Evolutionary conservation across 305 asterid species (phyloP), one percentile per base, ranked within the genome.

Genomic region (Solanum aculeatissimum): DNA sequence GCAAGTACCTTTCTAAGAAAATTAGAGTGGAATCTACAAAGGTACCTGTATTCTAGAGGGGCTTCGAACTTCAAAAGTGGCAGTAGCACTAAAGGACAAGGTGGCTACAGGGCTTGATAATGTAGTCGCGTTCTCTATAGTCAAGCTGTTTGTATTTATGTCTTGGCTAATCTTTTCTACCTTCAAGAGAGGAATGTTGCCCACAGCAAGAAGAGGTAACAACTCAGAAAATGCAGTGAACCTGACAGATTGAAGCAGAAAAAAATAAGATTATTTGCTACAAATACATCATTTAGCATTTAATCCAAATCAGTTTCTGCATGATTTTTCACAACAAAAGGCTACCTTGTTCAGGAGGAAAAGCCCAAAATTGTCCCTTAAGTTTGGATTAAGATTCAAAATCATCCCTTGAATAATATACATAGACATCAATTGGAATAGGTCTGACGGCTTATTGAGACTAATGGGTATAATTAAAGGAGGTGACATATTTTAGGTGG

Each of bases 211-310:
- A 83, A 97, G 97, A 80, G 99, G 99, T 89, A 97, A 87, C 83
- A 97, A 88, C 87, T 97, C 99, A 19, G 98, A 95, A 92, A 90
- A 92, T 72, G 98, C 97, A 4, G 99, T 97, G 90, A 87, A 97
- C 98, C 99, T 97, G 94, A 87, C 82, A 85, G 85, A 86, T 40
- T 49, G 60, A 69, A 55, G 84, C 45, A 63, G 81, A 75, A 87
- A 78, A 80, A 78, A 80, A 47, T 82, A 32, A 60, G 40, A 86
- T 72, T 29, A 49, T 66, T 51, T 85, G 84, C 43, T 29, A 83
- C 65, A 62, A 49, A 23, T n/a, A 77, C 66, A 78, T 78, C 65
- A 51, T 11, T 77, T 32, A 6, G 25, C 66, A 78, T 53, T 53
- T 78, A 78, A 47, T 29, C 53, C 85, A 70, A 53, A 81, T 25